Conservation (phyloP, 805 yeast genomes). For the Sugiyamaella valdiviana region DNA sequence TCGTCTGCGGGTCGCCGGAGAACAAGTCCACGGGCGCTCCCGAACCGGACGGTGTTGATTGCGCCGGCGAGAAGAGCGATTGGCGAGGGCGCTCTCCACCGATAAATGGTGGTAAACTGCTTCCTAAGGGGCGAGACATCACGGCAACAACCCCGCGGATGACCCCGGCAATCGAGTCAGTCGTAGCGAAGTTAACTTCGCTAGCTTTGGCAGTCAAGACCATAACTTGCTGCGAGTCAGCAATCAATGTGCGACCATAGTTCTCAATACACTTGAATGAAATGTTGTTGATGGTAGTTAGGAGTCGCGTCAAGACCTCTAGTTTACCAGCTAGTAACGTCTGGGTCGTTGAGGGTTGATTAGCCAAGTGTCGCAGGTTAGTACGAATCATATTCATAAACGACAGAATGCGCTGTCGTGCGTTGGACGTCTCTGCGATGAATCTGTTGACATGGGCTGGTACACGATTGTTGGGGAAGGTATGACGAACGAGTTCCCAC, state of each 20-base stretch:
- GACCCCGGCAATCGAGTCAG: background rate
- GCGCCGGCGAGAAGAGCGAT: background rate
- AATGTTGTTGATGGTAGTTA: background rate
- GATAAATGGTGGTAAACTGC: background rate
- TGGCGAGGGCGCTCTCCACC: too few relatives aligned
- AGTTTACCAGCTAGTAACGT: background rate
- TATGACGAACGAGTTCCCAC: too few relatives aligned
- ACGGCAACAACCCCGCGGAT: background rate
- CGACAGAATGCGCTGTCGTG: background rate
- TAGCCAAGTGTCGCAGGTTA: background rate
- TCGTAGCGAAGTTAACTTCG: background rate
- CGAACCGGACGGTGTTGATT: background rate
- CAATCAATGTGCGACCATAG: background rate
- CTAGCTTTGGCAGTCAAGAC: background rate
- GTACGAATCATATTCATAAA: background rate
- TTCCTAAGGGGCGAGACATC: background rate
- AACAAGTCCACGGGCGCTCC: background rate
- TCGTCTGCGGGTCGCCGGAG: slow-evolving; percentile 9
- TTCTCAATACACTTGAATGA: background rate
- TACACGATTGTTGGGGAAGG: background rate
- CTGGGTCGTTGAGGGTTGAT: background rate
- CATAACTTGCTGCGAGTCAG: background rate
- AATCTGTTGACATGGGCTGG: background rate
- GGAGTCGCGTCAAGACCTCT: background rate
- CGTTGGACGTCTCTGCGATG: background rate